Evolutionary conservation across 2,329 filamentous ascomycete species (phyloP), one percentile per base, ranked within the genome.

Genomic region (Eurotiales sp.): DNA sequence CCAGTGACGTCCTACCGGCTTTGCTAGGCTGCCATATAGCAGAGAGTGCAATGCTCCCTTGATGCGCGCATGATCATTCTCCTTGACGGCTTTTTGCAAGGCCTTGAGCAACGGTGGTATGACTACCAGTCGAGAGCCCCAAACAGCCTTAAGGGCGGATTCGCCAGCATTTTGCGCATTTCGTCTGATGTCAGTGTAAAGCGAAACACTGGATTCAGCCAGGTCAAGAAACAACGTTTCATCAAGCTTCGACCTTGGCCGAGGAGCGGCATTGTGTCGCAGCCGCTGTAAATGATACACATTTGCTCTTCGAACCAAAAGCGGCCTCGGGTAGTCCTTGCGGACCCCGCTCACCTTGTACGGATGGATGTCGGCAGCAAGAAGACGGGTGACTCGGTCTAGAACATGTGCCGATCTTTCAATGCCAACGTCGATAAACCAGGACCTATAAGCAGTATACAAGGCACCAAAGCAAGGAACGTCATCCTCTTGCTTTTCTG

Each of bases 401-500:
- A 97, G 77, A 2, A 95, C 88, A 66, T 96, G 93, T 0, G 93
- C 92, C 15, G 92, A 96, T 54, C 92, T 82, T 71, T 99, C 93
- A 54, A 96, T 95, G 15, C 95, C 93, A 36, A 99, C 91, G 63
- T 99, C 93, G 1, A 95, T 90, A 62, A 99, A 97, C 90, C 91
- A 99, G 8, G 89, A 93, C 39, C 90, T 81, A 67, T 96, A 99
- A 1, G 92, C 89, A 19, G 87, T 87, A 70, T 96, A 99, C 2
- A 99, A 73, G 0, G 91, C 84, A 21, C 90, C 96, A 72, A 99
- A 99, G 70, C 90, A 96, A 14, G 88, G 84, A 1, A 99, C 93
- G 65, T 99, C 93, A 64, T 99, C 93, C 66, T 97, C 89, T 65
- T 96, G 91, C 55, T 92, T 85, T 55, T 83, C 74, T 15, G 83